Evolutionary conservation across 179 eudicot species (phyloP), one percentile per base, ranked within the genome.

Genomic region (Beta lomatogona): DNA sequence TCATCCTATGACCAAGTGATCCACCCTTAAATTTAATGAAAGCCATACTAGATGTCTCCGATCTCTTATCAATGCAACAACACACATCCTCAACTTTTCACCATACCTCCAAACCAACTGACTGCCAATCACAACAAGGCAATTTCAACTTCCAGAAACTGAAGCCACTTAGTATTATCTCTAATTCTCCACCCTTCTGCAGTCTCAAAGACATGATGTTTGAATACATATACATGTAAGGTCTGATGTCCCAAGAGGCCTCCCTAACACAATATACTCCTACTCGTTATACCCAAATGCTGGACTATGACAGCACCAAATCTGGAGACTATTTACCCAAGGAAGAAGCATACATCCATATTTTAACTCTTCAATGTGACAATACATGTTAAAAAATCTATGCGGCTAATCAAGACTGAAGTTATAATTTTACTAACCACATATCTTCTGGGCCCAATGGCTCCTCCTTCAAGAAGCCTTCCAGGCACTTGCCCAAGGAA

Each of bases 381-480:
- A 36, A 15, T 15, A 71, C 57, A 72, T 58, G 61, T 50, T 15
- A 21, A 72, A 16, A 72, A 22, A n/a, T 50, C 9, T 14, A 18
- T 53, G 7, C 4, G 16, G 8, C 2, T 12, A 21, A 72, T 52
- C 25, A 54, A 3, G 19, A 73, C 13, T 4, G 45, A 75, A 41
- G 71, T 59, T 68, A 19, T 36, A 25, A 18, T 11, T 36, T 78
- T 53, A 88, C 96, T 91, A 81, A 92, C 93, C 94, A 92, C 94
- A 88, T 91, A 82, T 89, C 90, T 77, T 91, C 91, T 18, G 88
- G 91, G 75, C 89, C 94, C 77, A 90, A 86, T 77, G 92, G 93
- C 82, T 92, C 96, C 83, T 91, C 96, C 88, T 86, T 92, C 83
- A 87, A 80, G 81, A 89, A 91, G 71, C 90, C 90, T 84, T 92